Evolutionary conservation across 1,139 yeast genomes (phyloP).

Genomic region (Arxiozyma bovina): DNA sequence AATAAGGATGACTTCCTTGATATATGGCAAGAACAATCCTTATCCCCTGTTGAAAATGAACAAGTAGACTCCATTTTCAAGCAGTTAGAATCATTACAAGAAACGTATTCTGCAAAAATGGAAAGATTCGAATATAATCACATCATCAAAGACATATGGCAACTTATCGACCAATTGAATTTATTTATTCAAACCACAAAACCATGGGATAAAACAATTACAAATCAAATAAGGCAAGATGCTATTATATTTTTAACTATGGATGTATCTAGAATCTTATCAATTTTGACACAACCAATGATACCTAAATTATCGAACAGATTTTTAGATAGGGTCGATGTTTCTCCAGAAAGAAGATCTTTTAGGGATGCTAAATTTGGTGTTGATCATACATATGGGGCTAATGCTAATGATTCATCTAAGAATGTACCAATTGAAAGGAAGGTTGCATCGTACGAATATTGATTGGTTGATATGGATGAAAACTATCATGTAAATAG

Average conservation of each 20-base stretch:
- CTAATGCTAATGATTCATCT: constrained; percentile 36
- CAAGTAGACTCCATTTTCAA: background rate
- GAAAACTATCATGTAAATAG: background rate
- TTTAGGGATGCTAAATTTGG: constrained; percentile 37
- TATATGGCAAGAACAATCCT: background rate
- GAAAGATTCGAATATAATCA: constrained; percentile 45
- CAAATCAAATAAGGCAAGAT: constrained; percentile 35
- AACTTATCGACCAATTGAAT: constrained; percentile 53
- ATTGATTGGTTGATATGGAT: background rate
- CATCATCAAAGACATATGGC: constrained; percentile 59
- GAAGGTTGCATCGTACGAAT: constrained; percentile 2
- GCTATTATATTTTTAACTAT: constrained; percentile 54
- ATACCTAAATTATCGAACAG: constrained; percentile 54
- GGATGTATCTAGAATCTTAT: constrained; percentile 60
- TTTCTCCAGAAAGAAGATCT: constrained; percentile 37
- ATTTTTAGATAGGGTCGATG: constrained; percentile 59
- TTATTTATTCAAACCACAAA: constrained; percentile 48
- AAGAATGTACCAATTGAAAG: constrained; percentile 35
- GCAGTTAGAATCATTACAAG: constrained; percentile 16
- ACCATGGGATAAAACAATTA: constrained; percentile 46
- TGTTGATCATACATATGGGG: constrained; percentile 42
- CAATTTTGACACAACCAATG: constrained; percentile 62
- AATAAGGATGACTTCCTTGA: background rate
- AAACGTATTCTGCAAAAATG: constrained; percentile 39
- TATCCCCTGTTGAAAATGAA: background rate